phyloP scores from a whole-genome alignment of 192 early-diverging fungal genomes.

The Linderina pennispora region DNA sequence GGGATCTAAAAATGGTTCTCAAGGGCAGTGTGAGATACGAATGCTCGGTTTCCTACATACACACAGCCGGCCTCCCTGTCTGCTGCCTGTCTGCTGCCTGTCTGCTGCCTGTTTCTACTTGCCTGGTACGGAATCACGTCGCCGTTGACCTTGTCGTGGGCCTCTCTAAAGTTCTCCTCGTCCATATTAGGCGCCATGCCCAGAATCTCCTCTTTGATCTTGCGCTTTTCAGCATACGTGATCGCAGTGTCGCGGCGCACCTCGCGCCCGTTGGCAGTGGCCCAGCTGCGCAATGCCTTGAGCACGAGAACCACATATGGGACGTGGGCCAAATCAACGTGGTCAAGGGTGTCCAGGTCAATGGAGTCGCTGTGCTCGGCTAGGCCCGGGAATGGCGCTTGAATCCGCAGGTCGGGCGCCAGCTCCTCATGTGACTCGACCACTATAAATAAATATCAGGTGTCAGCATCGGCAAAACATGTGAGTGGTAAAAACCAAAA shows the following conservation, averaged over 20 bases:
- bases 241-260: constrained; percentile 43
- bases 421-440: constrained; percentile 85
- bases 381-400: constrained; percentile 74
- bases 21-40: no score
- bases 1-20: no score
- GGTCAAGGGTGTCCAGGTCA: constrained; percentile 61
- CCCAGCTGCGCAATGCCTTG: constrained; percentile 72
- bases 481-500: no score
- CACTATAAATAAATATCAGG: constrained; percentile 51
- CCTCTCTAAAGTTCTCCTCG: constrained; percentile 91
- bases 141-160: constrained; percentile 54
- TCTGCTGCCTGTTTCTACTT: no score
- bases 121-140: constrained; percentile 56
- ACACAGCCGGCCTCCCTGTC: no score
- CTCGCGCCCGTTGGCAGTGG: constrained; percentile 38
- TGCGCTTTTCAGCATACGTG: constrained; percentile 54
- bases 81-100: no score
- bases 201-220: constrained; percentile 59
- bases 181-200: constrained; percentile 53
- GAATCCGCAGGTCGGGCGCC: constrained; percentile 74
- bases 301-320: constrained; percentile 82
- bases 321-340: constrained; percentile 69
- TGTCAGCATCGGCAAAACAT: no score
- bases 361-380: constrained; percentile 54
- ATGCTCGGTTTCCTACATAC: no score